Base-by-base conservation (phyloP, 495 filamentous ascomycete genomes). In the Penicillium ochrochloron region DNA sequence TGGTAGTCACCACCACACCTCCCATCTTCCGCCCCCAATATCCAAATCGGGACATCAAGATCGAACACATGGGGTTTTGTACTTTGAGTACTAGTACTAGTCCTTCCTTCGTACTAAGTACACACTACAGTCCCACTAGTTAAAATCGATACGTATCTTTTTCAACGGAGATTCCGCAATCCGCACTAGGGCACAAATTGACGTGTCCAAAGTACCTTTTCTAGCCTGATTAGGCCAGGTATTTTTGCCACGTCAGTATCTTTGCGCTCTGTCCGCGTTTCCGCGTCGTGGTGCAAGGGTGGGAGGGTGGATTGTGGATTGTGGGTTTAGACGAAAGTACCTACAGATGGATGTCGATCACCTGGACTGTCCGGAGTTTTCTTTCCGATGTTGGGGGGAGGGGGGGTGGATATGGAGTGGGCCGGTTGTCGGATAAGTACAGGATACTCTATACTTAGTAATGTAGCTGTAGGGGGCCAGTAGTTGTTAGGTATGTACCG, bases 191-290 rank as follows among this genome's bases (percentile, higher is more conserved):
- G 21, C 25, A 7, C 19, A 25, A 48, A n/a, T 33, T 12, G 51
- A 54, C 27, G 25, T 56, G 53, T 35, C 53, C 53, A 56, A 56
- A 56, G 53, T 56, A 56, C 53, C 53, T 31, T 9, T 12, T 27
- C 12, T 56, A 56, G n/a, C 53, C 53, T 9, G 33, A 31, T 52
- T 3, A 0, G 29, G 48, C 25, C 5, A 52, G 53, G 53, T 56
- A 56, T 56, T 12, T 56, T 56, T 37, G 53, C 31, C 53, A 19
- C 53, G 27, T 56, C 53, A 31, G 53, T 37, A 56, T 35, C 19
- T 56, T 56, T 56, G 53, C 53, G 48, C 48, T 52, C 5, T 56
- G 27, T 15, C 48, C 25, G 29, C 14, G 4, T 7, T 9, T 15
- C 25, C n/a, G 15, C 27, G 52, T 21, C 15, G n/a, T 21, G 42